Evolutionary conservation across 176 grass and related monocot species (phyloP).

Genomic region (Lolium multiflorum): DNA sequence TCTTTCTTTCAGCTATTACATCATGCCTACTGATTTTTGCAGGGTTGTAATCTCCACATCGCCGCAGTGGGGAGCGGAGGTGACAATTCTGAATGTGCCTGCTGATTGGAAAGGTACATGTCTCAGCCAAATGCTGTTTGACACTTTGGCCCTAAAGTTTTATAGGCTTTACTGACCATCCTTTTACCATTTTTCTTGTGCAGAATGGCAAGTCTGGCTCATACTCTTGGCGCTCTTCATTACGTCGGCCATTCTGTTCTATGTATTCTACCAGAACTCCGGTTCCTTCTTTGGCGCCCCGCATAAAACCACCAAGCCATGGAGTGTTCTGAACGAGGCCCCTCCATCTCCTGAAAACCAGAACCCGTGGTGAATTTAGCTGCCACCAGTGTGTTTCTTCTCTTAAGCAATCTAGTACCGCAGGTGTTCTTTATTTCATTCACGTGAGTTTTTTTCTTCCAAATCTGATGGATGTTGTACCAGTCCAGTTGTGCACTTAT

Average conservation of each 20-base stretch:
- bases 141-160: neutral
- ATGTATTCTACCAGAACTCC: slow-evolving; percentile 60
- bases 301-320: slow-evolving; percentile 57
- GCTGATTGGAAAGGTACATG: slow-evolving; percentile 92
- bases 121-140: slow-evolving; percentile 24
- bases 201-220: slow-evolving; percentile 90
- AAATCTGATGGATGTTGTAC: slow-evolving; percentile 11
- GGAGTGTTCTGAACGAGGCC: slow-evolving; percentile 56
- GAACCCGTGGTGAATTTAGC: slow-evolving; percentile 52
- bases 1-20: neutral
- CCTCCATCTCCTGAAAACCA: slow-evolving; percentile 55
- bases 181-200: slow-evolving; percentile 9
- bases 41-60: slow-evolving; percentile 87
- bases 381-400: neutral
- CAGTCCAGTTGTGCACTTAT: slow-evolving; percentile 29
- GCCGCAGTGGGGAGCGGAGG: slow-evolving; percentile 69
- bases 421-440: neutral
- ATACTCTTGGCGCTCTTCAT: slow-evolving; percentile 74
- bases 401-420: neutral
- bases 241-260: slow-evolving; percentile 66
- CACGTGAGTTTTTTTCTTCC: neutral
- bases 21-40: slow-evolving; percentile 26
- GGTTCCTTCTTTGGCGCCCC: slow-evolving; percentile 90
- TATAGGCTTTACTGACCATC: slow-evolving; percentile 15
- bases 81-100: slow-evolving; percentile 84